Evolutionary conservation across 2,329 filamentous ascomycete genomes (phyloP).

Genomic region (Didymella arachidicola): DNA sequence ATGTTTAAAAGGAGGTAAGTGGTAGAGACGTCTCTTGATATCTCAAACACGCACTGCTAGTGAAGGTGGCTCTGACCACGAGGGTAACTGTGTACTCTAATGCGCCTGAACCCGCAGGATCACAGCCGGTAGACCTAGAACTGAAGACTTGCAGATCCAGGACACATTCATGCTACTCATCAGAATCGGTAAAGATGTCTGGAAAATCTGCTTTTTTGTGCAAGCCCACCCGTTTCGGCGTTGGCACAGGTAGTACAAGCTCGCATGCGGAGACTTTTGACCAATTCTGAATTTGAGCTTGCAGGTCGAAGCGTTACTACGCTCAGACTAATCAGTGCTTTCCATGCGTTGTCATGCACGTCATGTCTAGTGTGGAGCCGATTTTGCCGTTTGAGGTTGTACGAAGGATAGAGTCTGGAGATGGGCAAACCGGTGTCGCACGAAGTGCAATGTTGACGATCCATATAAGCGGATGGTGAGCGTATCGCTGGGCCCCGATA

Average conservation of each 20-base stretch:
- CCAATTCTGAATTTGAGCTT: slow-evolving; percentile 16
- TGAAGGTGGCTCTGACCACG: slow-evolving; percentile 19
- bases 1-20: not conserved
- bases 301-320: slow-evolving; percentile 15
- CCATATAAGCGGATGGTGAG: slow-evolving; percentile 18
- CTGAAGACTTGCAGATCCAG: slow-evolving; percentile 28
- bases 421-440: slow-evolving; percentile 18
- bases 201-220: slow-evolving; percentile 27
- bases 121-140: slow-evolving; percentile 33
- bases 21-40: not conserved
- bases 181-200: slow-evolving; percentile 32
- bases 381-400: slow-evolving; percentile 11
- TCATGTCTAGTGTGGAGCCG: slow-evolving; percentile 19
- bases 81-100: slow-evolving; percentile 34
- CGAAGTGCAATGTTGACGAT: slow-evolving; percentile 20
- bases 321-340: slow-evolving; percentile 20
- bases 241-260: slow-evolving; percentile 23
- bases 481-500: slow-evolving; percentile 9
- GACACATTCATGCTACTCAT: slow-evolving; percentile 21
- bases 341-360: slow-evolving; percentile 24
- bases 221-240: slow-evolving; percentile 30
- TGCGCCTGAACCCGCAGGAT: slow-evolving; percentile 37
- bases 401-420: slow-evolving; percentile 6
- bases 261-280: slow-evolving; percentile 18
- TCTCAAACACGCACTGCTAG: slow-evolving; percentile 2